Conservation (phyloP, 768 basidiomycete species). For the Podaxis sp. region DNA sequence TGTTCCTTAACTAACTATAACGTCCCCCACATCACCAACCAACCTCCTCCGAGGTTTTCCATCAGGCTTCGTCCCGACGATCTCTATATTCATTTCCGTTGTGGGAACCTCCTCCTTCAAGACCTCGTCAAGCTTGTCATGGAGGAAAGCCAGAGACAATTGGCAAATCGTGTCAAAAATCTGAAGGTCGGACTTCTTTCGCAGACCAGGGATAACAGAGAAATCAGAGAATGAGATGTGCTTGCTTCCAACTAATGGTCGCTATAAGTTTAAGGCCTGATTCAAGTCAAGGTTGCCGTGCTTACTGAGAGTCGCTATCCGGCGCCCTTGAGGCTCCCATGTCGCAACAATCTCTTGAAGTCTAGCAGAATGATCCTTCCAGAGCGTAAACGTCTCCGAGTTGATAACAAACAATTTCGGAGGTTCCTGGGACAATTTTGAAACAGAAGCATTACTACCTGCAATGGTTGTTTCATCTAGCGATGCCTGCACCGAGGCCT, state of each 20-base stretch:
- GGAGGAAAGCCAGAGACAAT: slow-evolving; percentile 44
- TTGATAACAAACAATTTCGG: slow-evolving; percentile 67
- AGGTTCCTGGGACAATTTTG: slow-evolving; percentile 15
- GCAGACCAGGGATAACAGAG: slow-evolving; percentile 40
- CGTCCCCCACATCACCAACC: slow-evolving; percentile 42
- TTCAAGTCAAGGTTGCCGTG: slow-evolving; percentile 7
- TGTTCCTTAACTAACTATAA: slow-evolving; percentile 35
- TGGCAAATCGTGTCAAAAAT: slow-evolving; percentile 35
- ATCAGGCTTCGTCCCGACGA: slow-evolving; percentile 43
- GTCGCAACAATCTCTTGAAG: slow-evolving; percentile 50
- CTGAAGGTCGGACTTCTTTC: slow-evolving; percentile 29
- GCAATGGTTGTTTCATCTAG: slow-evolving; percentile 16
- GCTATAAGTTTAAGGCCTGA: slow-evolving; percentile 3
- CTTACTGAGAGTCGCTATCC: slow-evolving; percentile 51
- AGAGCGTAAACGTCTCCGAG: slow-evolving; percentile 76
- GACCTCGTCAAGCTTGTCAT: slow-evolving; percentile 35
- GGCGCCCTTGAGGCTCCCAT: slow-evolving; percentile 50
- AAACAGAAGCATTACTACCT: neutral
- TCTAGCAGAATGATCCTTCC: slow-evolving; percentile 70
- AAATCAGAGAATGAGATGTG: slow-evolving; percentile 53
- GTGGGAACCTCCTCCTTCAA: slow-evolving; percentile 29
- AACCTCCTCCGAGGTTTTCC: slow-evolving; percentile 45
- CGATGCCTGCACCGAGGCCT: slow-evolving; percentile 10
- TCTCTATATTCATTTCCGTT: slow-evolving; percentile 36
- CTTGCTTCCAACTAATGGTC: slow-evolving; percentile 37